Evolutionary conservation across 2,329 filamentous ascomycete genomes (phyloP).

Genomic region (Gaeumannomyces tritici): DNA sequence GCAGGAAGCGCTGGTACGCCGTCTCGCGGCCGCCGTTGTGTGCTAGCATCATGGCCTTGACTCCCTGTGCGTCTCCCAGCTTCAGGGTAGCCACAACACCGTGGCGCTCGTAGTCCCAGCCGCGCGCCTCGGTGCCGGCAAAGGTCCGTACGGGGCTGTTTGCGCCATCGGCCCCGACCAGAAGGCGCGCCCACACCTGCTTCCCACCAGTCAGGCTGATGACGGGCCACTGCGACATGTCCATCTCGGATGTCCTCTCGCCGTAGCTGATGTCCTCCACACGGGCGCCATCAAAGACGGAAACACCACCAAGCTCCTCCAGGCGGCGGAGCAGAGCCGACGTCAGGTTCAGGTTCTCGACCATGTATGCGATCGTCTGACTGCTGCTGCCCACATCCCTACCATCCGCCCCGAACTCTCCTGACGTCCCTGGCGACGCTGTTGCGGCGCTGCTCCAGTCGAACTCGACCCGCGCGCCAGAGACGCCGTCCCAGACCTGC

Average conservation of each 20-base stretch:
- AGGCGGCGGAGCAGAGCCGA: constrained; percentile 66
- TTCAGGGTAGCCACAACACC: constrained; percentile 85
- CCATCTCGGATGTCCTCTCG: constrained; percentile 53
- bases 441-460: constrained; percentile 52
- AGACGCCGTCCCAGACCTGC: constrained; percentile 97
- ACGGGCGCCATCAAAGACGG: constrained; percentile 65
- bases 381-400: constrained; percentile 10
- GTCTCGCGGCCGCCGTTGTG: constrained; percentile 15
- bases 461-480: constrained; percentile 80
- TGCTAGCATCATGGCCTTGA: background rate
- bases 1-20: constrained; percentile 92
- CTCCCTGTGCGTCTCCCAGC: constrained; percentile 47
- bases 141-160: constrained; percentile 90
- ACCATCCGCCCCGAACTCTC: background rate
- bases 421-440: constrained; percentile 24
- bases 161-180: constrained; percentile 88
- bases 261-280: constrained; percentile 77
- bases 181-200: constrained; percentile 66
- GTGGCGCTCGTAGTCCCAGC: constrained; percentile 89
- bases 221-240: constrained; percentile 82
- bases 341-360: constrained; percentile 85
- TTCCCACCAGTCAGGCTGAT: constrained; percentile 61
- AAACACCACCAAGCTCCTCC: constrained; percentile 56
- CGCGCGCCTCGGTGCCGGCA: constrained; percentile 72
- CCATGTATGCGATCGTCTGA: constrained; percentile 86